A percentile compares a stretch with the other conserved stretches of the same genome.
Conservation (phyloP, 2,329 filamentous ascomycete species). For the Trichocomaceae sp. region DNA sequence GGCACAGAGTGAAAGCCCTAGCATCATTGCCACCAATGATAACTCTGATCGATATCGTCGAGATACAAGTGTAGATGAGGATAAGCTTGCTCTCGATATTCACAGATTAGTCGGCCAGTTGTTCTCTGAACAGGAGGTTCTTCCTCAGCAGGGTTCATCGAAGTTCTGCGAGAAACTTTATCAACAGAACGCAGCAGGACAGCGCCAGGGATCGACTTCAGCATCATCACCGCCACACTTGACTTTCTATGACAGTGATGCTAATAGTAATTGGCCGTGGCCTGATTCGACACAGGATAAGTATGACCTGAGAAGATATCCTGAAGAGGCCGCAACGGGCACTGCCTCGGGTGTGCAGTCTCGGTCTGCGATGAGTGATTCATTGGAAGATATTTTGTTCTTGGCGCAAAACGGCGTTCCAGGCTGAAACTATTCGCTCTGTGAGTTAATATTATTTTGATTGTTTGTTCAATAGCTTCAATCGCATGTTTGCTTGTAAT, state of each 20-base stretch:
- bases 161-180: too few species aligned
- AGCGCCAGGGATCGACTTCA: not conserved
- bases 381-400: not conserved
- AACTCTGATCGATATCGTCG: not conserved
- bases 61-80: not conserved
- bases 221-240: not conserved
- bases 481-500: too few species aligned
- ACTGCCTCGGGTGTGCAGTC: not conserved
- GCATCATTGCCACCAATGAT: not conserved
- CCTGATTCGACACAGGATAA: not conserved
- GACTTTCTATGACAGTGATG: not conserved
- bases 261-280: not conserved
- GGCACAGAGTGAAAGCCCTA: not conserved
- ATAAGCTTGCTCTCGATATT: not conserved
- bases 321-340: not conserved
- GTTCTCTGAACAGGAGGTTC: not conserved
- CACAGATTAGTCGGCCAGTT: not conserved
- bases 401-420: not conserved
- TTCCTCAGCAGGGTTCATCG: not conserved
- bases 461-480: too few species aligned
- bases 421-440: not conserved
- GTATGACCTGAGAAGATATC: not conserved
- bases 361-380: not conserved
- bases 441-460: too few species aligned
- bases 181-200: too few species aligned